Evolutionary conservation across 441 rosid species (phyloP).

Genomic region (Hypseocharis bilobata): DNA sequence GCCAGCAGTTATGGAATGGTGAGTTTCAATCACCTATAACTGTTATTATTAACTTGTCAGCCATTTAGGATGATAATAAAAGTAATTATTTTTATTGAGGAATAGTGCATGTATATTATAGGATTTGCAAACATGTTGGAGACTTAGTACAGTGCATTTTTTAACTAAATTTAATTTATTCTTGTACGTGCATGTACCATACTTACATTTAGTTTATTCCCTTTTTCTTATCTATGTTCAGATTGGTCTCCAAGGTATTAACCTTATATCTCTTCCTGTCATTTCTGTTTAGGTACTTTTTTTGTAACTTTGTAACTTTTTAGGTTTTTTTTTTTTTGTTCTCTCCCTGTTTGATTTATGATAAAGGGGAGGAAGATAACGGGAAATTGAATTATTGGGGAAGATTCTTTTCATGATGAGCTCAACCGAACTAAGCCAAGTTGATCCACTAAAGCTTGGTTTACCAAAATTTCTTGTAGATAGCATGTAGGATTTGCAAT

Average conservation of each 20-base stretch:
- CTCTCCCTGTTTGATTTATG: not conserved
- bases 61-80: slow-evolving; percentile 17
- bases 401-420: not conserved
- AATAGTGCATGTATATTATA: slow-evolving; percentile 27
- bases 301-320: no score
- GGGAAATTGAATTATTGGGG: not conserved
- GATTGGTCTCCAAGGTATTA: not conserved
- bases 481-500: not conserved
- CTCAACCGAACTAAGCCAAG: not conserved
- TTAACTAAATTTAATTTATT: not conserved
- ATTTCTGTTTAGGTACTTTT: no score
- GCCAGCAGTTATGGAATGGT: slow-evolving; percentile 73
- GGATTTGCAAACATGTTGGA: slow-evolving; percentile 69
- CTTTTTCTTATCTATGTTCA: not conserved
- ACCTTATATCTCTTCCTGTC: no score
- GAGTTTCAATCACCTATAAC: slow-evolving; percentile 18
- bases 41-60: slow-evolving; percentile 20
- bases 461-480: no score
- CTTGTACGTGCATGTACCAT: not conserved
- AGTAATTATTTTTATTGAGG: slow-evolving; percentile 1
- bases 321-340: no score
- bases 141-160: slow-evolving; percentile 13
- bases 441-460: no score
- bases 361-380: not conserved
- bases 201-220: not conserved